Evolutionary conservation across 768 basidiomycete genomes (phyloP), one percentile per base, ranked within the genome.

Genomic region (Boletellus ananas): DNA sequence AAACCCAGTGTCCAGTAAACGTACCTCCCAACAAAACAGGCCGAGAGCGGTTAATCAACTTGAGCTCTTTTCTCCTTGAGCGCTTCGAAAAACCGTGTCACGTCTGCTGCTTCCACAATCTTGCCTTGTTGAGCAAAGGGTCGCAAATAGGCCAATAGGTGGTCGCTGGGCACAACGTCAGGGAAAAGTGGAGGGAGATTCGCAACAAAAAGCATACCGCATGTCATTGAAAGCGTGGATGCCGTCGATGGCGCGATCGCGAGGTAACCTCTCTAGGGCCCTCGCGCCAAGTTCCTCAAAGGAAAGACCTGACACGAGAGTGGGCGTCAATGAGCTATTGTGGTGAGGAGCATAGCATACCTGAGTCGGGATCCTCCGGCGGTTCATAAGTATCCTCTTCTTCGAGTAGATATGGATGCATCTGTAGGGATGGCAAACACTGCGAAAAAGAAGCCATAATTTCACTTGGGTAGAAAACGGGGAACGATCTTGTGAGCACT

Each of bases 301-400:
- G 16, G 90, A 87, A 43, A 90, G 70, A 21, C 80, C 90, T 89
- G 37, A 9, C 50, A 47, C 18, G 6, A 29, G 23, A 25, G 5
- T 23, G n/a, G 17, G 36, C 0, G 7, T 9, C 6, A 13, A 33
- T 29, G 11, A n/a, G 4, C 4, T 16, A 41, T 37, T 5, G 5
- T 10, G 20, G 25, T 2, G 4, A 35, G 18, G 4, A 8, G 34
- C 8, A 36, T 11, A 2, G 43, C 52, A n/a, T 51, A 83, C 90
- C 82, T 53, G 83, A 89, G 62, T 93, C 90, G 10, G 90, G 90
- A 66, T 92, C 90, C 59, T 88, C 83, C 4, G 90, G 90, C 1
- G 87, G 88, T 62, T 90, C 86, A 53, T 89, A 92, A 0, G 84
- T 89, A 36, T 89, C 87, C 55, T 92, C 90, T 64, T 87, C 87